These are phyloP conservation scores for Dentipellis fragilis DNA, from an alignment of 768 basidiomycete genomes.

Conservation along the genomic window DNA sequence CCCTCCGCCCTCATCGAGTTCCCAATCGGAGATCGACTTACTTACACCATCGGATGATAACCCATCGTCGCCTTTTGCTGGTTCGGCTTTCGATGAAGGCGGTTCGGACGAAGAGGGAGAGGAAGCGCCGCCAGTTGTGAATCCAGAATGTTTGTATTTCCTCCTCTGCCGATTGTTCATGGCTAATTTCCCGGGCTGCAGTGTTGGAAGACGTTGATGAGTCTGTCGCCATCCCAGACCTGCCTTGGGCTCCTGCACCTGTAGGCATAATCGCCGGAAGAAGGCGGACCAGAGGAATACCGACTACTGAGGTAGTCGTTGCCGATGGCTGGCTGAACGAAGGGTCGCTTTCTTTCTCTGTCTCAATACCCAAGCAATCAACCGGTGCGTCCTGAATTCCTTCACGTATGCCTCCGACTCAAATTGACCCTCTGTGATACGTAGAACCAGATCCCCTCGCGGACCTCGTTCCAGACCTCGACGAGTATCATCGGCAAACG, in stretches of 20 bases:
- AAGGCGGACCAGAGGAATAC: neutral
- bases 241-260: neutral
- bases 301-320: neutral
- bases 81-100: neutral
- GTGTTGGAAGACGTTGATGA: neutral
- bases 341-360: neutral
- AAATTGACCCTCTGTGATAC: neutral
- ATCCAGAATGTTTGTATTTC: neutral
- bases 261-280: neutral
- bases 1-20: neutral
- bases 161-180: neutral
- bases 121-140: neutral
- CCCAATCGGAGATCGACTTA: neutral
- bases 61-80: neutral
- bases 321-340: neutral
- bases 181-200: neutral
- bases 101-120: neutral
- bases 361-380: neutral
- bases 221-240: neutral
- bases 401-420: neutral
- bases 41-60: neutral
- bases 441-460: neutral
- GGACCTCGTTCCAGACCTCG: neutral
- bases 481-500: neutral
- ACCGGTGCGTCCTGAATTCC: neutral